Base-by-base conservation (phyloP, 768 basidiomycete species). In the Rhodotorula babjevae region DNA sequence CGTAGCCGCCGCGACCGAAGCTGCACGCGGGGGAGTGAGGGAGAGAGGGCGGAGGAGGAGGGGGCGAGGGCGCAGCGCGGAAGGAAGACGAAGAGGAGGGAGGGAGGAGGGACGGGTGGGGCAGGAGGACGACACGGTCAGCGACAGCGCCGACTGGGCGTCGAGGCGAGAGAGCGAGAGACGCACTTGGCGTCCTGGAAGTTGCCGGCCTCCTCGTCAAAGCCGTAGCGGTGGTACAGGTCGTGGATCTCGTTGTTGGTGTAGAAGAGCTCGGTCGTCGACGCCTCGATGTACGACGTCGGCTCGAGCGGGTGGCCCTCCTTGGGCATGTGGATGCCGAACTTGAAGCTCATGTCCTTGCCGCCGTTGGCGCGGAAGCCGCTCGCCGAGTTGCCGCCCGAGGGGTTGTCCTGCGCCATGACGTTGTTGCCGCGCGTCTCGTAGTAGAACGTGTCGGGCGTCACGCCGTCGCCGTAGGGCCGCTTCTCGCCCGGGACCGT, bases 401-500 rank as follows among this genome's bases (percentile, higher is more conserved):
- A 86, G 88, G 90, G 92, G 81, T 94, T 91, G 86, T 97, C 95
- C 76, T 97, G 95, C 1, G 93, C 91, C 76, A 93, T 92, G 70
- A 92, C 87, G 85, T 88, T 84, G 80, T 82, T 82, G 44, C 82
- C 82, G 33, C 75, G 96, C 2, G 88, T 91, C 29, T 89, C 88
- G 47, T 87, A 89, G 79, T 89, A 90, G 75, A 80, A 69, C 69
- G 82, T 77, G 58, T 67, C 76, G 21, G n/a, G 53, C 9, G 76
- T 78, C 21, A 69, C 70, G 63, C 63, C 73, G 36, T 36, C 36
- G 63, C 67, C 65, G 50, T n/a, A 67, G 29, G 55, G 47, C 73
- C 84, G 84, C 23, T 56, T 56, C 29, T 23, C 31, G 56, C 31
- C 56, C 33, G 93, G 93, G 61, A 97, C 83, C 0, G 88, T 80